phyloP scores from a whole-genome alignment of 176 grass and related monocot genomes.

The Oryza nivara region DNA sequence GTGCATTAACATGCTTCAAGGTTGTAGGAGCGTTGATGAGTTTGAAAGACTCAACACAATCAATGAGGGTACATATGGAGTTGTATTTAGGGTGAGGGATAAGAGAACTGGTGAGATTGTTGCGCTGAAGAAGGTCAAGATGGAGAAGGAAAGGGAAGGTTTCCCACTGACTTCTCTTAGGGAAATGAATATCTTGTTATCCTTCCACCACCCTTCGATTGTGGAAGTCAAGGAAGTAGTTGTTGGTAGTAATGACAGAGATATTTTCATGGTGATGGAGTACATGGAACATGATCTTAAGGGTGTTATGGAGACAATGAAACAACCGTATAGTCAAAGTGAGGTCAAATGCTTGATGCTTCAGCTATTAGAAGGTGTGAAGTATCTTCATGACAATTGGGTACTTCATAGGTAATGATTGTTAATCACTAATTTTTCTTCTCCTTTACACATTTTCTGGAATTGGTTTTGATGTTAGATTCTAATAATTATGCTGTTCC shows the following conservation, averaged over 20 bases:
- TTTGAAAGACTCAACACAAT: slow-evolving; percentile 92
- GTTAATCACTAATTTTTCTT: slow-evolving; percentile 28
- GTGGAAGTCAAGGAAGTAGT: slow-evolving; percentile 97
- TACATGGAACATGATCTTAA: slow-evolving; percentile 99
- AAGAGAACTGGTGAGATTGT: slow-evolving; percentile 88
- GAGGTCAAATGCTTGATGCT: slow-evolving; percentile 98
- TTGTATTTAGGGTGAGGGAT: slow-evolving; percentile 93
- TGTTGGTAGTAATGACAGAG: slow-evolving; percentile 63
- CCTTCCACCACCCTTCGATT: slow-evolving; percentile 83
- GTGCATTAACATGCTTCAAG: slow-evolving; percentile 88
- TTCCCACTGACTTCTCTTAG: slow-evolving; percentile 89
- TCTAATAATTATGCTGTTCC: slow-evolving; percentile 37
- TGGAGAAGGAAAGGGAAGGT: slow-evolving; percentile 87
- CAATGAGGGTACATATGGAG: slow-evolving; percentile 92
- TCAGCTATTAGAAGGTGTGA: slow-evolving; percentile 83
- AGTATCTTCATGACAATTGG: slow-evolving; percentile 99
- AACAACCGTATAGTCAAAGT: slow-evolving; percentile 87
- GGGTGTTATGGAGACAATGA: slow-evolving; percentile 90
- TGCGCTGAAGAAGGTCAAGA: slow-evolving; percentile 95
- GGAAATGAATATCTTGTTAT: slow-evolving; percentile 95
- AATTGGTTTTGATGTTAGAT: slow-evolving; percentile 15
- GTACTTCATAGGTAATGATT: slow-evolving; percentile 78
- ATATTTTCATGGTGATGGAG: slow-evolving; percentile 98
- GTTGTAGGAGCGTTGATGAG: slow-evolving; percentile 91
- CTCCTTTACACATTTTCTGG: slow-evolving; percentile 1